Base-by-base conservation (phyloP, 2,329 filamentous ascomycete species). In the Botrytis deweyae region DNA sequence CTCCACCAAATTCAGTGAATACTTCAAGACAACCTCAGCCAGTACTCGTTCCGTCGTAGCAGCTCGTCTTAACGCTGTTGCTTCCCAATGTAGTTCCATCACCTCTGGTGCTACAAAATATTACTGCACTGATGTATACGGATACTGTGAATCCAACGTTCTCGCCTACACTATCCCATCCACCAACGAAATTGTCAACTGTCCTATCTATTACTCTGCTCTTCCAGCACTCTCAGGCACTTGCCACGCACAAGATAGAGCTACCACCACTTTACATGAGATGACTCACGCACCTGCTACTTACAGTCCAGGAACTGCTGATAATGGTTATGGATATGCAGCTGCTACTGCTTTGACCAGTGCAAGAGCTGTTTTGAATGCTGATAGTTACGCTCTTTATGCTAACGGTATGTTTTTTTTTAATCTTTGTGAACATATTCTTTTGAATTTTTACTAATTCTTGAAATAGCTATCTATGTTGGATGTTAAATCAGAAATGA, bases 181-280 rank as follows among this genome's bases (percentile, higher is more conserved):
- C 2, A 78, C 78, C 42, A 87, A 86, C 80, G 83, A 86, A 79
- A 88, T 91, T 81, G 88, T 87, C 73, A 90, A 91, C 83, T 92
- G 90, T 82, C 83, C 85, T 22, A 81, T 88, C 33, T 90, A 87
- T 82, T 92, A 90, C 83, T 86, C 79, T 63, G 82, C 81, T 20
- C 84, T 92, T 14, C 84, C 87, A 0, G 83, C 84, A 2, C 74
- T 88, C 44, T 82, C 86, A 14, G 77, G 77, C 14, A 82, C 80
- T 1, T 93, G 91, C 83, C 89, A 92, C 79, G 86, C 78, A 3
- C 90, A 92, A 82, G 90, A 92, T 79, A 88, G 90, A 82, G 88
- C 88, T 4, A 90, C 87, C 18, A 92, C 90, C 22, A 86, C 86
- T 46, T 81, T 93, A 22, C 91, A 93, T 78, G 91, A 93, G 84